These are phyloP conservation scores for Trebouxia sp. DNA, from an alignment of 139 green algal species.

Conservation along the genomic window DNA sequence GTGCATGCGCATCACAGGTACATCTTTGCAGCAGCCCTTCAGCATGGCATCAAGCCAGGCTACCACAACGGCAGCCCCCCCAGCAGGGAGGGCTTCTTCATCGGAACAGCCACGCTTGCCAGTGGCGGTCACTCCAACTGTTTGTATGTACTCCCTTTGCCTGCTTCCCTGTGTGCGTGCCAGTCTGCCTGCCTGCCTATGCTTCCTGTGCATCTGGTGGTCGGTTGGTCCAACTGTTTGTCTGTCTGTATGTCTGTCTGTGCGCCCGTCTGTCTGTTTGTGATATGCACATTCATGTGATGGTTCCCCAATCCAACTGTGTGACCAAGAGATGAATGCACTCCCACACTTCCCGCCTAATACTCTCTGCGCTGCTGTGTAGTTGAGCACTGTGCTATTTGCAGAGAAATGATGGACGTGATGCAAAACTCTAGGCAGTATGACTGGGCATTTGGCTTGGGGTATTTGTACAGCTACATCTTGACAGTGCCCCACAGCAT, in stretches of 20 bases:
- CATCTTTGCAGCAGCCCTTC: not conserved
- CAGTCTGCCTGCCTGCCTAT: too few species aligned
- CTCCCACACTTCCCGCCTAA: too few species aligned
- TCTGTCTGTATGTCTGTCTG: too few species aligned
- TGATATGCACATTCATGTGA: too few species aligned
- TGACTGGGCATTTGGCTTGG: not conserved
- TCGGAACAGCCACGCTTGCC: not conserved
- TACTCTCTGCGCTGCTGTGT: too few species aligned
- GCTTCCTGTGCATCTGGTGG: too few species aligned
- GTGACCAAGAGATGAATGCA: too few species aligned
- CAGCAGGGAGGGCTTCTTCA: not conserved
- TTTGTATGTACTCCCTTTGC: not conserved
- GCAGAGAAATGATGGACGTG: conserved; percentile 31
- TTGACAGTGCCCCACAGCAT: conserved; percentile 12
- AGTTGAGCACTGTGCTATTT: too few species aligned
- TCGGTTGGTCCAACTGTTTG: too few species aligned
- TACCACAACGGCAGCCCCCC: not conserved
- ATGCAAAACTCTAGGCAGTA: not conserved
- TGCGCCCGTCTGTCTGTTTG: too few species aligned
- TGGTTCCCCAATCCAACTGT: too few species aligned
- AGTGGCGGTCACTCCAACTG: not conserved
- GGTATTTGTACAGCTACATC: conserved; percentile 30
- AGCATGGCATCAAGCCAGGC: not conserved
- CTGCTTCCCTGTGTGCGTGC: too few species aligned
- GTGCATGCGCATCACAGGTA: not conserved